Percentiles rank a stretch among this genome's conserved stretches.
These are phyloP conservation scores for Cladosporium sp. DNA, from an alignment of 2,329 filamentous ascomycete genomes.

Conservation along the genomic window DNA sequence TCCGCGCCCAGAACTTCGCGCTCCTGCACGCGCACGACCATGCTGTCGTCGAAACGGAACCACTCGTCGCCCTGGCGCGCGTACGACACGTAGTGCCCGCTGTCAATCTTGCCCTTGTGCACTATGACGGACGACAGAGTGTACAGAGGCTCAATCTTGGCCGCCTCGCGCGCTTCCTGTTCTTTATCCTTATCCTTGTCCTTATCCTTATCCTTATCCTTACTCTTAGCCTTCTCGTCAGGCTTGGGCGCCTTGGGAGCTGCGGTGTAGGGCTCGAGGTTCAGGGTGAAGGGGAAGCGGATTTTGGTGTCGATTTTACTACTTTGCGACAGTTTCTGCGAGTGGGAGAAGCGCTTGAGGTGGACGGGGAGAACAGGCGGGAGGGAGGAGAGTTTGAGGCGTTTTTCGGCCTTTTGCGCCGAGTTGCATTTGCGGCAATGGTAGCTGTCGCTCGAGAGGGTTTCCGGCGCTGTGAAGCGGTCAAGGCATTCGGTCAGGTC, in stretches of 20 bases:
- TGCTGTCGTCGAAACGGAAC: conserved; percentile 95
- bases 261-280: conserved; percentile 81
- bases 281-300: conserved; percentile 76
- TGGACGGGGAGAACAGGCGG: conserved; percentile 89
- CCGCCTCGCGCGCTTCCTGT: conserved; percentile 18
- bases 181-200: conserved; percentile 9
- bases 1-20: conserved; percentile 80
- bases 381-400: conserved; percentile 74
- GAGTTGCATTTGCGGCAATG: conserved; percentile 74
- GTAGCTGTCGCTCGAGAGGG: conserved; percentile 68
- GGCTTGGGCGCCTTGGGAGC: conserved; percentile 9
- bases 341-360: conserved; percentile 55
- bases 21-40: conserved; percentile 72
- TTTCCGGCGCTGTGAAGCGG: conserved; percentile 80
- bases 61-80: conserved; percentile 78
- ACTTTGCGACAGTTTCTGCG: conserved; percentile 60
- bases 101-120: conserved; percentile 87
- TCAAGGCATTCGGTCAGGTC: conserved; percentile 61
- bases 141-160: conserved; percentile 60
- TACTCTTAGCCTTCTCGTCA: conserved; percentile 9
- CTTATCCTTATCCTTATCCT: conserved; percentile 14
- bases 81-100: conserved; percentile 88
- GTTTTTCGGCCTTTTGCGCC: conserved; percentile 70
- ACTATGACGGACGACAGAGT: conserved; percentile 86
- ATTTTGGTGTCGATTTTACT: conserved; percentile 84